Conservation (phyloP, 768 basidiomycete species). For the Pulveroboletus frians region DNA sequence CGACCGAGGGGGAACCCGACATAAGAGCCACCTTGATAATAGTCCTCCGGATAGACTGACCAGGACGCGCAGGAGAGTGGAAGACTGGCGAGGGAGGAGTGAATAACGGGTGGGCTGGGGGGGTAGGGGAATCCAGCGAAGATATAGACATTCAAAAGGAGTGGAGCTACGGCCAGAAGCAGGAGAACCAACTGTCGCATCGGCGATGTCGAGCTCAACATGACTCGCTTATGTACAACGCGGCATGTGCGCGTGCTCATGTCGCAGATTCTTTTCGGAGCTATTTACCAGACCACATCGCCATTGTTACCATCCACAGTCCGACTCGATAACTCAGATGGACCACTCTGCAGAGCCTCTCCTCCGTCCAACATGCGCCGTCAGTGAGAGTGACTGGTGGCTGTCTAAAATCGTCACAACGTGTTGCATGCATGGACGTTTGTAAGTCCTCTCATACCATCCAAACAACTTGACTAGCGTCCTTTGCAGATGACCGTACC, state of each 20-base stretch:
- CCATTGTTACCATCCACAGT: background rate
- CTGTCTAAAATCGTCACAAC: too few species aligned
- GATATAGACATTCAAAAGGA: conserved; percentile 57
- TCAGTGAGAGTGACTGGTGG: too few species aligned
- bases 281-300: background rate
- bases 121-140: conserved; percentile 62
- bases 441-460: too few species aligned
- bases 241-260: background rate
- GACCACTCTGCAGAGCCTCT: too few species aligned
- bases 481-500: too few species aligned
- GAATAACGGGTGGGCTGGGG: conserved; percentile 44
- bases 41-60: conserved; percentile 69
- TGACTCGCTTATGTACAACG: background rate
- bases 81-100: conserved; percentile 58
- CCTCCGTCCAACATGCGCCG: too few species aligned
- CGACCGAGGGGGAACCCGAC: conserved; percentile 60
- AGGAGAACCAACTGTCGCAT: conserved; percentile 28
- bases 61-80: conserved; percentile 53
- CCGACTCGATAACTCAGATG: too few species aligned
- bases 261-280: background rate
- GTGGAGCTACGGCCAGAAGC: conserved; percentile 55
- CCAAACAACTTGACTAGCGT: too few species aligned
- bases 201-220: conserved; percentile 11
- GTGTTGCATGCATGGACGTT: too few species aligned
- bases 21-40: conserved; percentile 57